These are phyloP conservation scores for Aspergillus nidulans DNA, from an alignment of 495 filamentous ascomycete genomes.

Conservation along the genomic window DNA sequence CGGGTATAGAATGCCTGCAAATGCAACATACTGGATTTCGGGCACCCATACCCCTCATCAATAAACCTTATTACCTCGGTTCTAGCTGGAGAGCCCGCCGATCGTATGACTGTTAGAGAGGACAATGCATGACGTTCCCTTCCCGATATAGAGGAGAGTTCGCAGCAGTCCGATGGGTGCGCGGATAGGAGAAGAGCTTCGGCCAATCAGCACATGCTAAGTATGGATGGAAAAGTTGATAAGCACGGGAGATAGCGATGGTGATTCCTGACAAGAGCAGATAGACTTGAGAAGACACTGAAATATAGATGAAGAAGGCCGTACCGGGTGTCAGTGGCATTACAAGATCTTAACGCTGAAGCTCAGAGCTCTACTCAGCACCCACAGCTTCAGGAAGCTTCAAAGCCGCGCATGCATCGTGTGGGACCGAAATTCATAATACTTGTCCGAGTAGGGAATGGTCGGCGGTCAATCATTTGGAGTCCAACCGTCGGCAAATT, in stretches of 20 bases:
- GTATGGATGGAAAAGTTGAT: background rate
- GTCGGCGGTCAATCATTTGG: background rate
- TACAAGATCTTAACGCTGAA: background rate
- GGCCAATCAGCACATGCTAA: background rate
- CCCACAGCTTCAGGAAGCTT: background rate
- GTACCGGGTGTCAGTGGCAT: background rate
- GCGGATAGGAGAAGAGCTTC: background rate
- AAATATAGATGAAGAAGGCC: background rate
- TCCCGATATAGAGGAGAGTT: background rate
- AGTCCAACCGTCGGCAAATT: background rate
- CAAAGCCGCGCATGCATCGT: slow-evolving; percentile 17
- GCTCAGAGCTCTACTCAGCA: background rate
- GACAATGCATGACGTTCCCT: background rate
- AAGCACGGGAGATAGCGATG: background rate
- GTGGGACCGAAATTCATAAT: too few relatives aligned
- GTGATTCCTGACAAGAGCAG: background rate
- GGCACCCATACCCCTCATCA: slow-evolving; percentile 2
- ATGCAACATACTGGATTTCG: slow-evolving; percentile 10
- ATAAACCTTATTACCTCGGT: slow-evolving; percentile 6
- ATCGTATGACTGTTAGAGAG: slow-evolving; percentile 1
- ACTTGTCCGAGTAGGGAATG: too few relatives aligned
- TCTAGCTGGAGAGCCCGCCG: slow-evolving; percentile 4
- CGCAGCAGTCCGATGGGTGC: background rate
- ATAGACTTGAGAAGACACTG: background rate
- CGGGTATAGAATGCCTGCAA: background rate